phyloP scores from a whole-genome alignment of 1,284 basidiomycete genomes.

The Cutaneotrichosporon arboriforme region DNA sequence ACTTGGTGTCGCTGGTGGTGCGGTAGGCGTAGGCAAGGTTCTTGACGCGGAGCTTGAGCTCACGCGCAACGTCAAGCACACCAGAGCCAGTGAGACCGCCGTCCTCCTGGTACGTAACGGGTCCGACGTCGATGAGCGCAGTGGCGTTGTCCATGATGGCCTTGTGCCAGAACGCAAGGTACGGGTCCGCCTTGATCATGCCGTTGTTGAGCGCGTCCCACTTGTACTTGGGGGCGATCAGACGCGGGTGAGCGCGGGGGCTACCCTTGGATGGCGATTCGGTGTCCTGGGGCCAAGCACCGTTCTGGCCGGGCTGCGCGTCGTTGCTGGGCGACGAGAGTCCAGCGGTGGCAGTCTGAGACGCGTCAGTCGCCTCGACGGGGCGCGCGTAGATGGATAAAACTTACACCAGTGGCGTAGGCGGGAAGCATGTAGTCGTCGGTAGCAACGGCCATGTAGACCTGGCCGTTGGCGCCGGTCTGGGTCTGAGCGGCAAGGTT shows the following conservation, averaged over 20 bases:
- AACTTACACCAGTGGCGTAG: conserved; percentile 79
- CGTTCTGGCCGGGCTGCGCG: conserved; percentile 51
- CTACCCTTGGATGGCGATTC: conserved; percentile 61
- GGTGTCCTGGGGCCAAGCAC: conserved; percentile 70
- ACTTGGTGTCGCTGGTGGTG: conserved; percentile 77
- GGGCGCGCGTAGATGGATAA: too few relatives aligned
- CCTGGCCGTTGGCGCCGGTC: conserved; percentile 39
- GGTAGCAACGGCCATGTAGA: conserved; percentile 54
- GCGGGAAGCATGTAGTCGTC: conserved; percentile 72
- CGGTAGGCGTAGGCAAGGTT: conserved; percentile 87
- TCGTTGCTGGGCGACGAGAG: conserved; percentile 70
- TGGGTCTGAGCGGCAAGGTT: conserved; percentile 27
- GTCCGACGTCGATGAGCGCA: conserved; percentile 57
- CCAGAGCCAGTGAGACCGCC: conserved; percentile 65
- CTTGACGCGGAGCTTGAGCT: conserved; percentile 85
- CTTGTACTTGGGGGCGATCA: conserved; percentile 87
- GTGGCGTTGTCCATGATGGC: conserved; percentile 91
- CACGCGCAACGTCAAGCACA: conserved; percentile 85
- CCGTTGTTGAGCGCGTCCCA: conserved; percentile 71
- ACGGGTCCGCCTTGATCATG: conserved; percentile 77
- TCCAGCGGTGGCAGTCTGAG: conserved; percentile 76
- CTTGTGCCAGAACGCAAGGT: conserved; percentile 81
- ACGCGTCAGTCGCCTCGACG: too few relatives aligned
- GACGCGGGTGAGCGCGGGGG: conserved; percentile 71
- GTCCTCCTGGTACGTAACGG: conserved; percentile 70